Percentiles rank a stretch among this genome's conserved stretches.
Conservation (phyloP, 495 filamentous ascomycete species). For the Jackrogersella multiformis region DNA sequence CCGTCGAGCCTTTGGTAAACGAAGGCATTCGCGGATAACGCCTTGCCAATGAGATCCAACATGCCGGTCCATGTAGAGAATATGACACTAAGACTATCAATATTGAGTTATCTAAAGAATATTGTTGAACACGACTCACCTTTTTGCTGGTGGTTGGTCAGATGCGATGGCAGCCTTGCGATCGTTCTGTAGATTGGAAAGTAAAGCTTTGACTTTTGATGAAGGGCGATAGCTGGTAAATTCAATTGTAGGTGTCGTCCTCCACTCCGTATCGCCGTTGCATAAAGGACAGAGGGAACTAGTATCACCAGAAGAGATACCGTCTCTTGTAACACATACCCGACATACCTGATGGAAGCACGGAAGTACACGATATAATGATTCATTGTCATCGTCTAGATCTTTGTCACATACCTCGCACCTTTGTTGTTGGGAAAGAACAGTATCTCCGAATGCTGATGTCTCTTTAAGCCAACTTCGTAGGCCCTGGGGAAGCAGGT, state of each 20-base stretch:
- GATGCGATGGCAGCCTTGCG: background rate
- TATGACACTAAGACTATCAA: constrained; percentile 12
- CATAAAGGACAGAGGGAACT: constrained; percentile 11
- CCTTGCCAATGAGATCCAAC: constrained; percentile 23
- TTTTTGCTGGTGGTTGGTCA: constrained; percentile 7
- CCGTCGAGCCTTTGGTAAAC: constrained; percentile 39
- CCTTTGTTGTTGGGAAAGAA: background rate
- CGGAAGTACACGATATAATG: background rate
- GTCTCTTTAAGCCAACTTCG: constrained; percentile 10
- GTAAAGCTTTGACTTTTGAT: constrained; percentile 28
- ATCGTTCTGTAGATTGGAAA: constrained; percentile 8
- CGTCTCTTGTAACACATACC: background rate
- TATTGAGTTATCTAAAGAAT: background rate
- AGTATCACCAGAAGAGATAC: background rate
- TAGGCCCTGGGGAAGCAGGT: constrained; percentile 17
- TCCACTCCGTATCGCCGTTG: background rate
- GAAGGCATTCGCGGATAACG: constrained; percentile 11
- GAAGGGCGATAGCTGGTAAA: constrained; percentile 11
- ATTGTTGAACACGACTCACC: constrained; percentile 1
- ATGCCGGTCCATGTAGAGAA: constrained; percentile 31
- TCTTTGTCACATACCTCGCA: constrained; percentile 12
- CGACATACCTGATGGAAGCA: constrained; percentile 26
- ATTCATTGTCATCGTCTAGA: constrained; percentile 2
- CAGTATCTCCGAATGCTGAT: background rate
- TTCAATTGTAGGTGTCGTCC: background rate